phyloP scores from a whole-genome alignment of 306 rosid genomes.

The Ammopiptanthus mongolicus region DNA sequence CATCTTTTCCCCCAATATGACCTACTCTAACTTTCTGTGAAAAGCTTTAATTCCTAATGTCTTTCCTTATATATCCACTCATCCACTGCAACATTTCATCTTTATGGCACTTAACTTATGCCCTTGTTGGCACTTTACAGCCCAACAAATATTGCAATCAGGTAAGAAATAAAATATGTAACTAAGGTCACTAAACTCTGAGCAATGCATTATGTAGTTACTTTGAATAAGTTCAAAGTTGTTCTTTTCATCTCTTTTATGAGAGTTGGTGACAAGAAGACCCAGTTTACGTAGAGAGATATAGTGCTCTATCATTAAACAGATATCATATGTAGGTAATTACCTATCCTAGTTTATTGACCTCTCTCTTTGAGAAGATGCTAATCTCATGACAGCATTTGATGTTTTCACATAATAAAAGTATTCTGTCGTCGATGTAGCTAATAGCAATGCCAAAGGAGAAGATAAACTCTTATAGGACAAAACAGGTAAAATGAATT shows the following conservation, averaged over 20 bases:
- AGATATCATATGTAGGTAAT: background rate
- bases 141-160: background rate
- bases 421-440: background rate
- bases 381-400: background rate
- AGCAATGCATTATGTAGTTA: background rate
- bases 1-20: background rate
- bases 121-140: background rate
- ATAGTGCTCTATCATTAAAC: background rate
- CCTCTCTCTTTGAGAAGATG: background rate
- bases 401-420: background rate
- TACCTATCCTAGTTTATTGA: background rate
- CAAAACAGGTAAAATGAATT: background rate
- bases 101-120: background rate
- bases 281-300: background rate
- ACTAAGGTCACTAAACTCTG: background rate
- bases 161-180: background rate
- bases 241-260: background rate
- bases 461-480: background rate
- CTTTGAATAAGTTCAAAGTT: background rate
- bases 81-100: background rate
- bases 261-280: background rate
- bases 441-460: background rate
- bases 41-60: too few relatives aligned
- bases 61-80: background rate
- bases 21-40: background rate